These are phyloP conservation scores for Fusarium sublunatum DNA, from an alignment of 2,329 filamentous ascomycete species.

Conservation along the genomic window DNA sequence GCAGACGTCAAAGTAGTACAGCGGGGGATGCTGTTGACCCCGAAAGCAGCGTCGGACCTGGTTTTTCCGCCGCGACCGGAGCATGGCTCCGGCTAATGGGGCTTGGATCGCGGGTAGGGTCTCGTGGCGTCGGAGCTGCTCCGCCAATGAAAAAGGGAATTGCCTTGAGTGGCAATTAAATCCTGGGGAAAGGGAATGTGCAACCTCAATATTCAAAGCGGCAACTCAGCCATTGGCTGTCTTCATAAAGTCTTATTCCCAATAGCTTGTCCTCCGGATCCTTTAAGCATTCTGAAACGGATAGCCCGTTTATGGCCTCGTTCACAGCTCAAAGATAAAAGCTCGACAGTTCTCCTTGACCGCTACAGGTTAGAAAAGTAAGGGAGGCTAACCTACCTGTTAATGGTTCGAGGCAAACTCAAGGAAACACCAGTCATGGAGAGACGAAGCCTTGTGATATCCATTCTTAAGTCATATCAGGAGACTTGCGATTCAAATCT, in stretches of 20 bases:
- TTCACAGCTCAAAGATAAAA: neutral
- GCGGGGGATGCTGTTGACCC: constrained; percentile 8
- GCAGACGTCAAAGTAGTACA: constrained; percentile 18
- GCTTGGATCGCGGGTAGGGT: neutral
- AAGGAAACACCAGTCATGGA: neutral
- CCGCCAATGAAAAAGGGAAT: constrained; percentile 13
- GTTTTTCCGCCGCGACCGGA: constrained; percentile 17
- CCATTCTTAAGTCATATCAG: constrained; percentile 1
- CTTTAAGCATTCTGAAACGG: too few relatives aligned
- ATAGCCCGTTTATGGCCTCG: too few relatives aligned
- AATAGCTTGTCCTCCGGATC: too few relatives aligned
- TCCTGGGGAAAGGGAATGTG: neutral
- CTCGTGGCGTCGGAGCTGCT: constrained; percentile 17
- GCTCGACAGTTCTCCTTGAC: neutral
- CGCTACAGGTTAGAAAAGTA: neutral
- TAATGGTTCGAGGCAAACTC: neutral
- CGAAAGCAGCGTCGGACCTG: neutral
- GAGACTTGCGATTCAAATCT: neutral
- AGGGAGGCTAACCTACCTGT: neutral
- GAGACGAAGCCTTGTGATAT: neutral
- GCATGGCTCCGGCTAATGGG: constrained; percentile 1
- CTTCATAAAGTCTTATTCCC: neutral
- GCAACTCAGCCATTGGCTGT: neutral
- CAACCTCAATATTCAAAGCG: neutral
- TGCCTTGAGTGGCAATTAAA: neutral